These are phyloP conservation scores for Lodderomyces jiufengensis DNA, from an alignment of 1,139 yeast species.

Conservation along the genomic window DNA sequence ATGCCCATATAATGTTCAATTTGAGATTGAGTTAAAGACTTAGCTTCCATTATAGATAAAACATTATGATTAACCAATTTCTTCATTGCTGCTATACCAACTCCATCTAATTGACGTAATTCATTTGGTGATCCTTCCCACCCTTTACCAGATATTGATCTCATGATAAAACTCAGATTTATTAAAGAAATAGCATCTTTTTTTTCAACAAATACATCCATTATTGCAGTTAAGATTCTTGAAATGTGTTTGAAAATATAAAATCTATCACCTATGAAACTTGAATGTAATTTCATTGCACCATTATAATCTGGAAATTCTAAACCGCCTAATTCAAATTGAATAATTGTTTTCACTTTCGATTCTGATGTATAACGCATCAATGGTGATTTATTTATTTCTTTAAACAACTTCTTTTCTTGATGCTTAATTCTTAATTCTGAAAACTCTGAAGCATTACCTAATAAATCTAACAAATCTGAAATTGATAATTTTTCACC, in stretches of 20 bases:
- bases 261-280: slow-evolving; percentile 40
- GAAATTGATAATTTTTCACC: slow-evolving; percentile 13
- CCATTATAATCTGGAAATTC: slow-evolving; percentile 42
- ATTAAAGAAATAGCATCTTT: slow-evolving; percentile 37
- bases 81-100: slow-evolving; percentile 37
- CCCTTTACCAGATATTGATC: slow-evolving; percentile 39
- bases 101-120: slow-evolving; percentile 41
- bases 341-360: slow-evolving; percentile 36
- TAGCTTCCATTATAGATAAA: slow-evolving; percentile 23
- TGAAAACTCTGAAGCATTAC: slow-evolving; percentile 36
- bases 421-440: slow-evolving; percentile 35
- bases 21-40: slow-evolving; percentile 22
- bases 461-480: slow-evolving; percentile 24
- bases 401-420: slow-evolving; percentile 42
- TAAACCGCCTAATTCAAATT: slow-evolving; percentile 45
- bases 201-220: slow-evolving; percentile 39
- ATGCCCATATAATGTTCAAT: slow-evolving; percentile 38
- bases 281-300: slow-evolving; percentile 30
- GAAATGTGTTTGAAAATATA: slow-evolving; percentile 35
- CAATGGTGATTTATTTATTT: slow-evolving; percentile 34
- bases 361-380: slow-evolving; percentile 27
- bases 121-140: slow-evolving; percentile 47
- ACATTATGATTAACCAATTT: slow-evolving; percentile 33
- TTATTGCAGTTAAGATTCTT: slow-evolving; percentile 38
- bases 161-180: slow-evolving; percentile 28